Evolutionary conservation across 2,329 filamentous ascomycete species (phyloP), one percentile per base, ranked within the genome.

Genomic region (Dactylellina leptospora): DNA sequence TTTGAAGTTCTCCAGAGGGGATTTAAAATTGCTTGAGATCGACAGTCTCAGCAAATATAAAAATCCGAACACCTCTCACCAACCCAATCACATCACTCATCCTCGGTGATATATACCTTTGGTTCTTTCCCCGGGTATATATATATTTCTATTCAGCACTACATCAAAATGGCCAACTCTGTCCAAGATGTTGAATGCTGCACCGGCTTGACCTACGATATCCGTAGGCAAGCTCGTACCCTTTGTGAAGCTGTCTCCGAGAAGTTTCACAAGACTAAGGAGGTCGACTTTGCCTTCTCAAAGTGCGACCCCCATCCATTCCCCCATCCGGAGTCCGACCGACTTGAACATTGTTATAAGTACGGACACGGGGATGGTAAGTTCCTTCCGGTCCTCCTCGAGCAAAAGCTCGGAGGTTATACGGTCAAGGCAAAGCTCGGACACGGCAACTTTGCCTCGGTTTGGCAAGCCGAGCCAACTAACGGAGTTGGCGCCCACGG

Each of bases 341-440:
- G 68, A 11, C 68, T 72, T 38, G 68, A 72, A 27, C 68, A 72
- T 28, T 72, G 68, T 36, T 72, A 72, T 23, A 72, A 72, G 30
- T 72, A 72, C 44, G 68, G 68, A 8, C 25, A 64, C 11, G 68
- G 68, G 28, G 55, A 58, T 10, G 68, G 68, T 18, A 72, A 72
- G n/a, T 72, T 72, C 59, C 50, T 42, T 18, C 68, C 68, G 6
- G 68, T 72, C 28, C 59, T 64, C 33, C 59, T 72, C 22, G 59
- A 60, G 40, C 51, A 72, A 33, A 38, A 60, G 38, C 68, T 72
- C 28, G 68, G 68, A 55, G 51, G 50, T 13, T 72, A 64, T 38
- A 45, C 48, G 20, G 59, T 64, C 59, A 72, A 64, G 30, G 68
- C 68, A 4, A 72, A 72, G 22, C 68, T 72, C 44, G 68, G 68